Conservation (phyloP, 352 stramenopile genomes). For the Poterioochromonas sp. region DNA sequence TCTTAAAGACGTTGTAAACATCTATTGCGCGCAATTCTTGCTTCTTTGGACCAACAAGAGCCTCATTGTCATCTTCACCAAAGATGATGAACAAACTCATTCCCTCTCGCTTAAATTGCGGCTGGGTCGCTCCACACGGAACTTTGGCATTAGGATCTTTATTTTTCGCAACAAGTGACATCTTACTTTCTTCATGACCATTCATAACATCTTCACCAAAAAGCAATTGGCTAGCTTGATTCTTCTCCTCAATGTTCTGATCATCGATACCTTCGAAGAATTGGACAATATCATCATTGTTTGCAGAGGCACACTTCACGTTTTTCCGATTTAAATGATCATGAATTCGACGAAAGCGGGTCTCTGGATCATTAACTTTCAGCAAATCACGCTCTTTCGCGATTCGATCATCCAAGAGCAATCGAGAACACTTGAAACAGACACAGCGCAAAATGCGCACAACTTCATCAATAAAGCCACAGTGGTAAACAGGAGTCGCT, state of each 20-base stretch:
- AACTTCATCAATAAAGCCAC: constrained; percentile 92
- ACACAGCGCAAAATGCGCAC: constrained; percentile 69
- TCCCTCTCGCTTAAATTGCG: constrained; percentile 89
- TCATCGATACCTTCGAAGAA: neutral
- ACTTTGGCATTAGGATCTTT: neutral
- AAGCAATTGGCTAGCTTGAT: neutral
- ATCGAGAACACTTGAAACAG: constrained; percentile 92
- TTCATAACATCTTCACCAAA: neutral
- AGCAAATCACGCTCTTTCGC: constrained; percentile 56
- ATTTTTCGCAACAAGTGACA: too few relatives aligned
- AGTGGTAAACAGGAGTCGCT: constrained; percentile 89
- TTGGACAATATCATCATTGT: neutral
- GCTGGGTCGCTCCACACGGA: constrained; percentile 63
- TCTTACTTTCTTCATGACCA: neutral
- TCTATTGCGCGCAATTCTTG: constrained; percentile 68
- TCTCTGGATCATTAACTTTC: constrained; percentile 31
- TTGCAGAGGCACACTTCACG: neutral
- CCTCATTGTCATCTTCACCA: constrained; percentile 65
- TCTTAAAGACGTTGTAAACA: constrained; percentile 81
- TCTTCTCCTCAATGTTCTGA: constrained; percentile 44
- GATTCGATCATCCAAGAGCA: constrained; percentile 77
- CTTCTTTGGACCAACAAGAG: constrained; percentile 77
- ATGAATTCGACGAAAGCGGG: constrained; percentile 33
- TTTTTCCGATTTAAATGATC: neutral
- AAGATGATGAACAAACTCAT: constrained; percentile 90